Evolutionary conservation across 306 rosid genomes (phyloP).

Genomic region (Luffa acutangula): DNA sequence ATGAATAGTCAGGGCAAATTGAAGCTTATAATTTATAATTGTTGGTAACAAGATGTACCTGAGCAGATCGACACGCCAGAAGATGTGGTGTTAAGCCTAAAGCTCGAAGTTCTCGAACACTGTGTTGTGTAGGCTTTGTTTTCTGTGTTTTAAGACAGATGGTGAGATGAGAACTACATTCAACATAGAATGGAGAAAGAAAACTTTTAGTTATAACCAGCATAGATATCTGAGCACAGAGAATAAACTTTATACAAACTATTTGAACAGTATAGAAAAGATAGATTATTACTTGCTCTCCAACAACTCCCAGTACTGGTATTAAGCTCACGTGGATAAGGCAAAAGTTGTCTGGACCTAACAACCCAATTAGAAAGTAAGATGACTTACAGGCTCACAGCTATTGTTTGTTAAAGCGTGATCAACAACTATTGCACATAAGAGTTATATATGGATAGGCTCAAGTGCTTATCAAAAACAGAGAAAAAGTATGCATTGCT

Average conservation of each 20-base stretch:
- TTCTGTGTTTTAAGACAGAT: slow-evolving; percentile 38
- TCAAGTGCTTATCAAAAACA: background rate
- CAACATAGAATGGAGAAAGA: background rate
- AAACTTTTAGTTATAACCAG: background rate
- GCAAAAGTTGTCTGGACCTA: slow-evolving; percentile 92
- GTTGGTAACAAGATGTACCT: slow-evolving; percentile 39
- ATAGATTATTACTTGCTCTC: slow-evolving; percentile 77
- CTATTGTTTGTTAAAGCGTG: background rate
- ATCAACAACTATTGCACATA: background rate
- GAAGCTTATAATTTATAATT: background rate
- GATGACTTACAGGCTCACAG: background rate
- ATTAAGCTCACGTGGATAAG: slow-evolving; percentile 97
- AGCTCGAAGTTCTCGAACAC: slow-evolving; percentile 93
- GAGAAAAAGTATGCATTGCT: background rate
- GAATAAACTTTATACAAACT: background rate
- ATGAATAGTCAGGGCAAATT: background rate
- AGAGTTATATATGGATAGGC: background rate
- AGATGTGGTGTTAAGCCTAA: slow-evolving; percentile 95
- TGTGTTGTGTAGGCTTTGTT: slow-evolving; percentile 95
- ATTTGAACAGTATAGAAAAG: background rate
- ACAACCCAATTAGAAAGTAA: slow-evolving; percentile 18
- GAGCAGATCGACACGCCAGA: slow-evolving; percentile 88
- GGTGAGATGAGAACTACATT: slow-evolving; percentile 21
- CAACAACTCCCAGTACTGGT: slow-evolving; percentile 93
- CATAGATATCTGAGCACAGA: background rate